Conservation (phyloP, 106 monocot genomes). For the Chionographis japonica region DNA sequence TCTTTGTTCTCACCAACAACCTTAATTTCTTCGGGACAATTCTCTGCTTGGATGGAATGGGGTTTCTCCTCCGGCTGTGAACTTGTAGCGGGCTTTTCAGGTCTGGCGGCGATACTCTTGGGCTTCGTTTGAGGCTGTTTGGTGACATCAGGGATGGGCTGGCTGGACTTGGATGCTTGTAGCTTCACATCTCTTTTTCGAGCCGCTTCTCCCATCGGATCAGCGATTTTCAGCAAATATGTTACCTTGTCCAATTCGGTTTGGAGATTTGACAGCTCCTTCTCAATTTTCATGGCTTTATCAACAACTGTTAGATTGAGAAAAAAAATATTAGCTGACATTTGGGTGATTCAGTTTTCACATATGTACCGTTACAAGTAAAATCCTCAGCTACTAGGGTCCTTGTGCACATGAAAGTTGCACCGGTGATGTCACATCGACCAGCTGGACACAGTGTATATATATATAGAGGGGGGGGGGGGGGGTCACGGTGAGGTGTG, state of each 20-base stretch:
- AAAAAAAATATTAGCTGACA: conserved; percentile 5
- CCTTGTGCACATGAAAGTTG: no score
- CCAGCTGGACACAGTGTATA: no score
- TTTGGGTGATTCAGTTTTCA: no score
- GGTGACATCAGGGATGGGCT: conserved; percentile 11
- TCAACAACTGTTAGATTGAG: conserved; percentile 48
- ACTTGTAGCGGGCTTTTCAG: conserved; percentile 12
- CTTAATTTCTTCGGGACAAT: conserved; percentile 18
- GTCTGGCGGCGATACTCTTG: not conserved
- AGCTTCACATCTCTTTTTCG: conserved; percentile 50
- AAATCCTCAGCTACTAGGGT: no score
- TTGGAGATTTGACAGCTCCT: conserved; percentile 61
- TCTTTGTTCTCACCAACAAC: conserved; percentile 14
- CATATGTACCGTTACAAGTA: no score
- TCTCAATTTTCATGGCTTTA: conserved; percentile 41
- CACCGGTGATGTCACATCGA: no score
- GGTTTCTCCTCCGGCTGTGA: conserved; percentile 8
- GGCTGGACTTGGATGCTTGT: conserved; percentile 12
- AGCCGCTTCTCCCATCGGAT: conserved; percentile 85
- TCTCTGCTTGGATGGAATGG: conserved; percentile 7
- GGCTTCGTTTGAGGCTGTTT: conserved; percentile 12
- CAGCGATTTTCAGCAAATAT: conserved; percentile 89
- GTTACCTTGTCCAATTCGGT: conserved; percentile 58
- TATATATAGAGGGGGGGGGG: no score
- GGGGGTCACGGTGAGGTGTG: no score